Percentiles rank a stretch among this genome's conserved stretches.
Evolutionary conservation across 1,284 basidiomycete genomes (phyloP).

Genomic region (Naganishia sp.): DNA sequence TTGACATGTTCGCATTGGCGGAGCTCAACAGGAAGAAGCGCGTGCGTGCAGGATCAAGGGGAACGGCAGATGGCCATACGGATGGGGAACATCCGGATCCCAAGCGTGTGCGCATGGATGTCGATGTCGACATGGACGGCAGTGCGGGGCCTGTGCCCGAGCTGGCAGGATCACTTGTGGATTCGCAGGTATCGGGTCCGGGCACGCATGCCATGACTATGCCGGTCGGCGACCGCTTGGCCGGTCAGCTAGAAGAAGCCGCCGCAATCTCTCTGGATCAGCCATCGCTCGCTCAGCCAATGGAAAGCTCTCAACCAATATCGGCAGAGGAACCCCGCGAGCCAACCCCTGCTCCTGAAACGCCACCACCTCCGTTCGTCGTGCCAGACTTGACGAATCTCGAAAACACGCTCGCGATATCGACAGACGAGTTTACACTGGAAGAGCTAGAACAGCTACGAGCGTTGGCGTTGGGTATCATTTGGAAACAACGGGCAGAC

Average conservation of each 20-base stretch:
- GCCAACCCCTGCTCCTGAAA: slow-evolving; percentile 31
- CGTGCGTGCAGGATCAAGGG: slow-evolving; percentile 34
- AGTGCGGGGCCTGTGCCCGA: not conserved
- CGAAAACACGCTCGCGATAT: slow-evolving; percentile 33
- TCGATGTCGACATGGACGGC: slow-evolving; percentile 15
- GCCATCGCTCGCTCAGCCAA: not conserved
- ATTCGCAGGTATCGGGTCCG: not conserved
- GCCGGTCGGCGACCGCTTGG: slow-evolving; percentile 7
- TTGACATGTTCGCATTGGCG: slow-evolving; percentile 66
- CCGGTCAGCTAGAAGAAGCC: slow-evolving; percentile 24
- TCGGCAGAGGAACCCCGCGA: not conserved
- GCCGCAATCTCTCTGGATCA: slow-evolving; percentile 3
- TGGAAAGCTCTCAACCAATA: slow-evolving; percentile 1
- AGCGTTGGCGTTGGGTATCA: slow-evolving; percentile 72
- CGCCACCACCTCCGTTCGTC: slow-evolving; percentile 45
- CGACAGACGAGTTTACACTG: slow-evolving; percentile 65
- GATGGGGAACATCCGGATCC: slow-evolving; percentile 5
- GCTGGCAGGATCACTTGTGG: not conserved
- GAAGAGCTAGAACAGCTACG: slow-evolving; percentile 93
- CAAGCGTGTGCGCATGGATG: slow-evolving; percentile 5
- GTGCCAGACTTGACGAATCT: slow-evolving; percentile 42
- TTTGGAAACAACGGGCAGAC: slow-evolving; percentile 76
- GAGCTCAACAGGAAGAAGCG: slow-evolving; percentile 38
- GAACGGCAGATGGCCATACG: slow-evolving; percentile 10
- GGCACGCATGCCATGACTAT: slow-evolving; percentile 23